These are phyloP conservation scores for Talaromyces trachyspermus DNA, from an alignment of 495 filamentous ascomycete species.

Conservation along the genomic window DNA sequence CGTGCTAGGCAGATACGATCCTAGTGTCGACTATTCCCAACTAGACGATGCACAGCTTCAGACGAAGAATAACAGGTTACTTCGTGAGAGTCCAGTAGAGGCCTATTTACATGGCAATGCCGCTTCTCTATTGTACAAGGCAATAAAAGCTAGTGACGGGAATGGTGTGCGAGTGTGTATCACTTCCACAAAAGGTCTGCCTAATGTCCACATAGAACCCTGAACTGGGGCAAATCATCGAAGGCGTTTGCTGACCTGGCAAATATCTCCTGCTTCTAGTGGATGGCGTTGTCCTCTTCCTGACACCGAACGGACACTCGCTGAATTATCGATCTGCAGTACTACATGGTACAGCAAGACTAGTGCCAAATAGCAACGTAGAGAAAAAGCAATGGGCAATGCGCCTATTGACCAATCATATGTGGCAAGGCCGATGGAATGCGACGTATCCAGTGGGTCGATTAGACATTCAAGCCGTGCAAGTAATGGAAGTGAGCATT, in stretches of 20 bases:
- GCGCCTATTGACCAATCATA: slow-evolving; percentile 6
- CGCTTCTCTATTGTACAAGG: background rate
- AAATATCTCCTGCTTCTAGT: background rate
- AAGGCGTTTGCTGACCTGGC: background rate
- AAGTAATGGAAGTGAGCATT: slow-evolving; percentile 4
- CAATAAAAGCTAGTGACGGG: background rate
- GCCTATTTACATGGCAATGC: slow-evolving; percentile 6
- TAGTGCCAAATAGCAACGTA: background rate
- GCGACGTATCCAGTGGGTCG: slow-evolving; percentile 1
- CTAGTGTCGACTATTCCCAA: background rate
- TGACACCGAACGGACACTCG: slow-evolving; percentile 3
- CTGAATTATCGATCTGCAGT: slow-evolving; percentile 5
- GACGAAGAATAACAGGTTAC: background rate
- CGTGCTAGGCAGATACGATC: slow-evolving; percentile 2
- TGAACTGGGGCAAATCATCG: background rate
- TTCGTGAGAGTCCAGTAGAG: background rate
- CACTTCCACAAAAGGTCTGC: background rate
- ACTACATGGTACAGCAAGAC: background rate
- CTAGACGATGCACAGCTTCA: background rate
- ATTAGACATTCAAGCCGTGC: slow-evolving; percentile 1
- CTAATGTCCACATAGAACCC: background rate
- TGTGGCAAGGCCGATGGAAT: background rate
- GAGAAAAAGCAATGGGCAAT: slow-evolving; percentile 4
- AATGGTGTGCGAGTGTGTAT: background rate
- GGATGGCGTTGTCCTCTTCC: slow-evolving; percentile 1